Evolutionary conservation across 2,329 filamentous ascomycete genomes (phyloP), one percentile per base, ranked within the genome.

Genomic region (Pestalotiopsis sp.): DNA sequence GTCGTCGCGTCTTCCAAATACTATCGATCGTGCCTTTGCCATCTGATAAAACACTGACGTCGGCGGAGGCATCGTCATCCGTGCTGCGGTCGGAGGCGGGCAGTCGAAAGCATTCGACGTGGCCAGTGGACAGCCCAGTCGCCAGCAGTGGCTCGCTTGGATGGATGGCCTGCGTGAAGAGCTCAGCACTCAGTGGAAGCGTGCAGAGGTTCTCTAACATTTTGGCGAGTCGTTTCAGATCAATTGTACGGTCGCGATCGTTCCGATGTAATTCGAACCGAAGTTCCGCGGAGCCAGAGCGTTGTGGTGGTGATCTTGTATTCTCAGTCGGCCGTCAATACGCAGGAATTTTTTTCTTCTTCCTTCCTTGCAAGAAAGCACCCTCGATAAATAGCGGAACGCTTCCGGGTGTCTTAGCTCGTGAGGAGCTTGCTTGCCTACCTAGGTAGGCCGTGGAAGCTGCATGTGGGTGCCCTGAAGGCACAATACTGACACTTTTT

Each of bases 181-280:
- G 86, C 77, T 98, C 96, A 68, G 93, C 89, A 68, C 89, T 88
- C 61, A 98, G 89, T 71, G 95, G 94, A 60, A 98, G 89, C 31
- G 93, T 94, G 85, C 95, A 98, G 72, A 97, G 88, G 72, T 94
- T 97, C 80, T 98, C 94, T 78, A 97, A 93, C 93, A 97, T 97
- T 76, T 72, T 74, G 72, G 40, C 17, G 12, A 3, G 2, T 13
- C 14, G 14, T 13, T 31, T 13, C 52, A 31, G 25, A 20, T 40
- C 59, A 62, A 62, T 62, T 62, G 25, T 31, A 40, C 12, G 20
- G 13, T 62, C 7, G 5, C 7, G 20, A 52, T 52, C 2, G 7
- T 6, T 20, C 6, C 17, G 20, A 52, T n/a, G 17, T 17, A 52
- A 3, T 20, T n/a, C 45, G 6, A 52, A n/a, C n/a, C 6, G 45